Evolutionary conservation across 805 yeast species (phyloP).

Genomic region (Priceomyces medius): DNA sequence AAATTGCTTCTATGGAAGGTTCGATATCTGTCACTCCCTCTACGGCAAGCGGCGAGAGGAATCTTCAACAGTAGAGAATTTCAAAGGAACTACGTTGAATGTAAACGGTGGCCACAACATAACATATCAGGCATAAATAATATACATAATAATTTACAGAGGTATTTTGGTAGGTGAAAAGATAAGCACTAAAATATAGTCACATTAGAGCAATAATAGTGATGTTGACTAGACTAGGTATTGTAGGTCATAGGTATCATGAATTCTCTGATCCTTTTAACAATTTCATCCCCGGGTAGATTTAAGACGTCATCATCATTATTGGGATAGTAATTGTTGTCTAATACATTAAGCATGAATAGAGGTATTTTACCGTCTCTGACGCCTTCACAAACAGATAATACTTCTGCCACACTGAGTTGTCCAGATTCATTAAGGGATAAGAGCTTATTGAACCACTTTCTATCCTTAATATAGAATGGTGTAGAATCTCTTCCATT

Average conservation of each 20-base stretch:
- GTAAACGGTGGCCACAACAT: not conserved
- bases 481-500: slow-evolving; percentile 22
- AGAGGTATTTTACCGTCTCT: slow-evolving; percentile 37
- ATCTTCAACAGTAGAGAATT: not conserved
- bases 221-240: slow-evolving; percentile 6
- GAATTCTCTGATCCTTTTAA: slow-evolving; percentile 30
- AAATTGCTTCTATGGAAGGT: slow-evolving; percentile 4
- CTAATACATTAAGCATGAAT: slow-evolving; percentile 35
- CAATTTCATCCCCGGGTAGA: slow-evolving; percentile 29
- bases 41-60: not conserved
- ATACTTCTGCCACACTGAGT: slow-evolving; percentile 29
- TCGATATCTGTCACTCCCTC: slow-evolving; percentile 4
- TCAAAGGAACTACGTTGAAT: not conserved
- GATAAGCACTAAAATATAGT: too few species aligned
- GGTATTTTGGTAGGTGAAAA: not conserved
- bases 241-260: slow-evolving; percentile 35
- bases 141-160: slow-evolving; percentile 1
- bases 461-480: slow-evolving; percentile 32
- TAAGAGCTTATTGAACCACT: slow-evolving; percentile 37
- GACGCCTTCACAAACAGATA: slow-evolving; percentile 35
- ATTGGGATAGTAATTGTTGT: slow-evolving; percentile 27
- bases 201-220: not conserved
- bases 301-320: slow-evolving; percentile 14
- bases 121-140: not conserved
- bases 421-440: slow-evolving; percentile 25